A percentile compares a stretch with the other conserved stretches of the same genome.
phyloP scores from a whole-genome alignment of 163 green algal species.

The Prototheca wickerhamii region DNA sequence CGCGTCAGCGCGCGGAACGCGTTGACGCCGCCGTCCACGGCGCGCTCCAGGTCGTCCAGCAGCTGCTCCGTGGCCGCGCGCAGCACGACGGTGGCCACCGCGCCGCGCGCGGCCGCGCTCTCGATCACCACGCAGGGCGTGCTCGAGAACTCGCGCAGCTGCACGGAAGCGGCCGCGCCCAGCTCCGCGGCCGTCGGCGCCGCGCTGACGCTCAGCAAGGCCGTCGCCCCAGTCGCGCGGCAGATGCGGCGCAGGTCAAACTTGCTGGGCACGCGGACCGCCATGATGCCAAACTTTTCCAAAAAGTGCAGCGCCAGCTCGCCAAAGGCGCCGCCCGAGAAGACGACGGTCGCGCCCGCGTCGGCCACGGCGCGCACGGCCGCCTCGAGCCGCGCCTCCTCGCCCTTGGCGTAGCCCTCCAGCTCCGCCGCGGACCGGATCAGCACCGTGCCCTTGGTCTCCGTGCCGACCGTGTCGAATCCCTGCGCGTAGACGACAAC shows the following conservation, averaged over 20 bases:
- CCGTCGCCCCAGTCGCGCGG: slow-evolving; percentile 70
- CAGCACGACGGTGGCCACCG: slow-evolving; percentile 83
- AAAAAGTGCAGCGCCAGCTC: slow-evolving; percentile 99
- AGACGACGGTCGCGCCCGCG: slow-evolving; percentile 56
- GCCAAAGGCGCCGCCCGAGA: slow-evolving; percentile 74
- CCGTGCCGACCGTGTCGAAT: slow-evolving; percentile 83
- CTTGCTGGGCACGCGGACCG: slow-evolving; percentile 87
- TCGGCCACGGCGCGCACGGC: slow-evolving; percentile 78
- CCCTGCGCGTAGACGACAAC: slow-evolving; percentile 83
- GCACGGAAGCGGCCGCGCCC: slow-evolving; percentile 59
- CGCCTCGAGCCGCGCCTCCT: slow-evolving; percentile 87
- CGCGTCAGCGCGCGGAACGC: slow-evolving; percentile 84
- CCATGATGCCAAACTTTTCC: slow-evolving; percentile 90
- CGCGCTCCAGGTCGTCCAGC: slow-evolving; percentile 94
- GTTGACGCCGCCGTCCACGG: slow-evolving; percentile 95
- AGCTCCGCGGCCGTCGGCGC: slow-evolving; percentile 79
- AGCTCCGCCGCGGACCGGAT: slow-evolving; percentile 92
- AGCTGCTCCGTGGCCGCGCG: slow-evolving; percentile 80
- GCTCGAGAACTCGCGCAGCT: slow-evolving; percentile 83
- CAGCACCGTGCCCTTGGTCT: slow-evolving; percentile 99
- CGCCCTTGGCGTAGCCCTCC: slow-evolving; percentile 75
- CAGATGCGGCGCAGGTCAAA: slow-evolving; percentile 98
- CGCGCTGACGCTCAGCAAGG: slow-evolving; percentile 58
- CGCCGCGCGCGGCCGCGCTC: slow-evolving; percentile 43
- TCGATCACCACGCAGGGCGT: slow-evolving; percentile 67